Evolutionary conservation across 805 yeast genomes (phyloP).

Genomic region (Zygoascus tannicola): DNA sequence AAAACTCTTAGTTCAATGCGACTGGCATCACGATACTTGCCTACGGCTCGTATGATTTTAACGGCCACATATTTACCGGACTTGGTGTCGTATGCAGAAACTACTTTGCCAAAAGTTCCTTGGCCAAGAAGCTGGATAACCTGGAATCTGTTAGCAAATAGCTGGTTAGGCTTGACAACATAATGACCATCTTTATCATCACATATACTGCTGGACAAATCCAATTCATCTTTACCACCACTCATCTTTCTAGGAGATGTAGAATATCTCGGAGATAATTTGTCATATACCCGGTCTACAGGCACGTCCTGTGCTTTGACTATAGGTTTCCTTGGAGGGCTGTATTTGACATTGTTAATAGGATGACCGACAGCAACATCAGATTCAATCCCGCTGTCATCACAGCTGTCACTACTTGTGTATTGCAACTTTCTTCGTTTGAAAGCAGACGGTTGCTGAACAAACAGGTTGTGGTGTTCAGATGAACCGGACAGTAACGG

Average conservation of each 20-base stretch:
- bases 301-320: constrained; percentile 23
- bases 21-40: constrained; percentile 91
- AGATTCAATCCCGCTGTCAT: constrained; percentile 1
- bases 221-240: background rate
- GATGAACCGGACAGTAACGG: background rate
- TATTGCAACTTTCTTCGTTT: background rate
- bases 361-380: background rate
- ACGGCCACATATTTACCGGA: constrained; percentile 67
- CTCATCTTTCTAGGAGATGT: background rate
- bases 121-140: constrained; percentile 70
- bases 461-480: background rate
- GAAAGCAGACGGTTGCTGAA: background rate
- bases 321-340: constrained; percentile 19
- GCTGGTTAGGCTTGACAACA: constrained; percentile 26
- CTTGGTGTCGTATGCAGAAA: constrained; percentile 64
- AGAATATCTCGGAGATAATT: background rate
- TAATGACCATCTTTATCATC: constrained; percentile 30
- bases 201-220: background rate
- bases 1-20: constrained; percentile 83
- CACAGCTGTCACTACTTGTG: constrained; percentile 3
- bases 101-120: constrained; percentile 89
- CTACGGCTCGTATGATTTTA: constrained; percentile 84
- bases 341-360: constrained; percentile 2
- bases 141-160: constrained; percentile 55
- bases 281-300: constrained; percentile 20